A percentile compares a stretch with the other conserved stretches of the same genome.
phyloP scores from a whole-genome alignment of 2,329 filamentous ascomycete species.

The Trichoderma afroharzianum region DNA sequence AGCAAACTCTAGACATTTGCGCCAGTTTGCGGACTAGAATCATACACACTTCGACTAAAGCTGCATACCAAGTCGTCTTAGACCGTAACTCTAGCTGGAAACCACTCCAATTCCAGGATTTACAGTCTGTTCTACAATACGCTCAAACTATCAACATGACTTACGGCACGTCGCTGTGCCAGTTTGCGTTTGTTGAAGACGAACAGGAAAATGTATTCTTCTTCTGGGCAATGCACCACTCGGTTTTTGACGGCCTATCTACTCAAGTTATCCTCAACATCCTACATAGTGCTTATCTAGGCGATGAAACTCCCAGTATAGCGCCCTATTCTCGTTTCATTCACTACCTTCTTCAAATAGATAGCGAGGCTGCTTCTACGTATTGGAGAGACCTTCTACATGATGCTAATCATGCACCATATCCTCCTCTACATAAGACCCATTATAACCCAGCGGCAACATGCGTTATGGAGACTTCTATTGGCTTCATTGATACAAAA shows the following conservation, averaged over 20 bases:
- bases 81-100: background rate
- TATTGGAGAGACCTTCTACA: background rate
- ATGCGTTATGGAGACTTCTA: background rate
- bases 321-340: background rate
- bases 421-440: background rate
- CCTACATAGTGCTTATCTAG: background rate
- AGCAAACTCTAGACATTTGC: background rate
- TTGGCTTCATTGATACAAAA: background rate
- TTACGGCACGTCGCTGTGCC: background rate
- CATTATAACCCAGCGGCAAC: background rate
- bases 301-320: background rate
- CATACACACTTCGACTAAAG: background rate
- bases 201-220: background rate
- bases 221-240: background rate
- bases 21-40: slow-evolving; percentile 11
- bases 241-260: slow-evolving; percentile 5
- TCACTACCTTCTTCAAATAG: background rate
- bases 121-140: background rate
- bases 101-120: background rate
- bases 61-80: background rate
- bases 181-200: background rate
- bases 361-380: background rate
- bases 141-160: background rate
- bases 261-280: background rate
- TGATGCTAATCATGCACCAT: background rate